phyloP scores from a whole-genome alignment of 108 stramenopile species.

The Discostella stelligeroides region DNA sequence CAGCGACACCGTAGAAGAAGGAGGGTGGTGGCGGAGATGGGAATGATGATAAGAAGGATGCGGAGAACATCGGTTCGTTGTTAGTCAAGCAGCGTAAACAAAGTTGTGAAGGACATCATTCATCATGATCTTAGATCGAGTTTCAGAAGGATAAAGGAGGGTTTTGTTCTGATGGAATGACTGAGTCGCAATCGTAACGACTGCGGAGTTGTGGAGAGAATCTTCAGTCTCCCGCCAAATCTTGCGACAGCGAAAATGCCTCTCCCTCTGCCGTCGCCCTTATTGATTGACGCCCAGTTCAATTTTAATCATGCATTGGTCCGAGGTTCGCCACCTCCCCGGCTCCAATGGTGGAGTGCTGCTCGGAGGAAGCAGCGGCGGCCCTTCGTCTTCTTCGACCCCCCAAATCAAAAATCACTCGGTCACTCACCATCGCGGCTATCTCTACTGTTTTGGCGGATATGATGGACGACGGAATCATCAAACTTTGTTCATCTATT shows the following conservation, averaged over 20 bases:
- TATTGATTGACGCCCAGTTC: background rate
- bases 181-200: no score
- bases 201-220: no score
- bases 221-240: no score
- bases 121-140: no score
- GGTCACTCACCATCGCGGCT: slow-evolving; percentile 76
- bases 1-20: slow-evolving; percentile 29
- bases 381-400: slow-evolving; percentile 4
- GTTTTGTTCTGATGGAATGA: no score
- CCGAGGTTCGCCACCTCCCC: slow-evolving; percentile 13
- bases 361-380: background rate
- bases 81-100: background rate
- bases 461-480: slow-evolving; percentile 93
- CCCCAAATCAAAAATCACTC: slow-evolving; percentile 87
- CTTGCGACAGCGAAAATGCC: no score
- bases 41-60: background rate
- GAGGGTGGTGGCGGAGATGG: slow-evolving; percentile 24
- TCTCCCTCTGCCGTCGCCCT: no score
- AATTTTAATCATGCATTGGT: slow-evolving; percentile 27
- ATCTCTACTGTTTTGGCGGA: slow-evolving; percentile 91
- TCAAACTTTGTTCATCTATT: slow-evolving; percentile 79
- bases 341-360: background rate
- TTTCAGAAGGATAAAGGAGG: no score
- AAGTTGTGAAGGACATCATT: no score
- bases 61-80: background rate